Percentiles rank a stretch among this genome's conserved stretches.
Evolutionary conservation across 176 grass and related monocot species (phyloP).

Genomic region (Paspalum notatum): DNA sequence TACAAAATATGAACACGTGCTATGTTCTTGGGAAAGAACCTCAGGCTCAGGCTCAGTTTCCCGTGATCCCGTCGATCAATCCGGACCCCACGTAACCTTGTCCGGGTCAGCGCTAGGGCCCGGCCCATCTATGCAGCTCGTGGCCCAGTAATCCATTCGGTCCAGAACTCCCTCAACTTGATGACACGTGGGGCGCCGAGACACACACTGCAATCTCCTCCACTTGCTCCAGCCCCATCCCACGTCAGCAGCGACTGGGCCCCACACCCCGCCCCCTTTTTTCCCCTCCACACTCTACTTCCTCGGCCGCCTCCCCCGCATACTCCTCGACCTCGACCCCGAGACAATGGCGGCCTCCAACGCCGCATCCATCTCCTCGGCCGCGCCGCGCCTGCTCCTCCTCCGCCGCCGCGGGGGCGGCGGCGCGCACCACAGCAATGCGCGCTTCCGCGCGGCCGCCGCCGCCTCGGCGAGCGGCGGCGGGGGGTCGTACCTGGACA

Average conservation of each 20-base stretch:
- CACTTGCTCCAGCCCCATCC: neutral
- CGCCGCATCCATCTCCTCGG: neutral
- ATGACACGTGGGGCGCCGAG: conserved; percentile 25
- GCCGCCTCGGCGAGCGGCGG: neutral
- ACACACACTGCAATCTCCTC: neutral
- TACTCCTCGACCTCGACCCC: conserved; percentile 7
- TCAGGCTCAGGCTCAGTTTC: too few relatives aligned
- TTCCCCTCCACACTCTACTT: conserved; percentile 27
- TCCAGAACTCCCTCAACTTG: neutral
- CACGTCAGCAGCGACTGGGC: conserved; percentile 26
- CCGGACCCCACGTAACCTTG: too few relatives aligned
- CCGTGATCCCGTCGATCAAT: too few relatives aligned
- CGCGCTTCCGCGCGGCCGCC: conserved; percentile 3
- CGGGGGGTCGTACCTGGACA: conserved; percentile 60
- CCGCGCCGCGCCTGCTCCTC: neutral
- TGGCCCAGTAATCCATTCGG: neutral
- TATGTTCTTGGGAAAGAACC: too few relatives aligned
- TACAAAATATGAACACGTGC: too few relatives aligned
- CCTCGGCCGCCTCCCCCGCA: neutral
- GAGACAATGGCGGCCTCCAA: conserved; percentile 34
- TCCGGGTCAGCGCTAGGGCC: too few relatives aligned
- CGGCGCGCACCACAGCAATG: neutral
- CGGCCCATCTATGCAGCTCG: neutral
- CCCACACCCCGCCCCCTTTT: neutral
- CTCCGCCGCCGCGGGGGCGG: conserved; percentile 1